phyloP scores from a whole-genome alignment of 768 basidiomycete genomes.

The Boletus rubropictus region DNA sequence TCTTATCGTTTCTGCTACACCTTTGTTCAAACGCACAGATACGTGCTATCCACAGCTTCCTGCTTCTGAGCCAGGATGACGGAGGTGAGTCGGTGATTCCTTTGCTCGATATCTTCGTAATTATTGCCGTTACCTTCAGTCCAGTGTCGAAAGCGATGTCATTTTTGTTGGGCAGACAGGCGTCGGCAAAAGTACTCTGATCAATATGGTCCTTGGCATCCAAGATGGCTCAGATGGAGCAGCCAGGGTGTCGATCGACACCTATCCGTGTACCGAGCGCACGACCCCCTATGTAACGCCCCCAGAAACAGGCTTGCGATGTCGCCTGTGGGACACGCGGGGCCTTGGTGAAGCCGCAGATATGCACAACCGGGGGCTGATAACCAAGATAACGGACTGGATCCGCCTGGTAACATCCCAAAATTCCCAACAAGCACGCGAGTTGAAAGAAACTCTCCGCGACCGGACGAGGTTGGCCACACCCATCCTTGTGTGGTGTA shows the following conservation, averaged over 20 bases:
- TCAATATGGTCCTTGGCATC: conserved; percentile 20
- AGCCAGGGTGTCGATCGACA: conserved; percentile 18
- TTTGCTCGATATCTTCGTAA: background rate
- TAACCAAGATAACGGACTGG: conserved; percentile 6
- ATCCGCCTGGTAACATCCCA: conserved; percentile 7
- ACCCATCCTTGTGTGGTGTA: conserved; percentile 25
- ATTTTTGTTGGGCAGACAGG: conserved; percentile 24
- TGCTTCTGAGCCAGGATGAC: conserved; percentile 8
- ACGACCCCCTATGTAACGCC: conserved; percentile 3
- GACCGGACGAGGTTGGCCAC: conserved; percentile 1
- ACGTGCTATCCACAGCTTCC: background rate
- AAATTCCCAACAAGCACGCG: conserved; percentile 12
- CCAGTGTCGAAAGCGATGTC: conserved; percentile 10
- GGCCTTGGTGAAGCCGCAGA: conserved; percentile 22
- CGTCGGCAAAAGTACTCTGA: conserved; percentile 22
- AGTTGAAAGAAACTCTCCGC: conserved; percentile 14
- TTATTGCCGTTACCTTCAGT: conserved; percentile 5
- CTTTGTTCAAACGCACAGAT: background rate
- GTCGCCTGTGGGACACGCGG: conserved; percentile 24
- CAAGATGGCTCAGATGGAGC: background rate
- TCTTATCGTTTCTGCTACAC: too few species aligned
- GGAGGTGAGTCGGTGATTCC: conserved; percentile 13
- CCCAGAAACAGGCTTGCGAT: conserved; percentile 5
- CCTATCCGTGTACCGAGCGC: conserved; percentile 16
- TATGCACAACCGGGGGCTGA: background rate